Conservation (phyloP, 1,284 basidiomycete genomes). For the Cronartium quercuum region DNA sequence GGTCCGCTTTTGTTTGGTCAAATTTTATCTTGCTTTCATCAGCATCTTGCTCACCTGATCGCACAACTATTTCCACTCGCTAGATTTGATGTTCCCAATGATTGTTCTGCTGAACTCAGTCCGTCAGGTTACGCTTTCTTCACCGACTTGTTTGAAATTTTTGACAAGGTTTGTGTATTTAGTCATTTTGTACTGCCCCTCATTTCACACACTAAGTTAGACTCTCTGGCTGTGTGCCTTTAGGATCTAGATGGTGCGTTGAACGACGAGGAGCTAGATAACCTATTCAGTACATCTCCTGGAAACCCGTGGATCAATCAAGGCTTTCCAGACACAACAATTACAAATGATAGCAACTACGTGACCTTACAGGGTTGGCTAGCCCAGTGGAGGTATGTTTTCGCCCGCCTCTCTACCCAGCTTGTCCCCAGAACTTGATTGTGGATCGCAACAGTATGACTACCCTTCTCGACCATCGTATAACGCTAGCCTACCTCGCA, state of each 20-base stretch:
- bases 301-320: constrained; percentile 84
- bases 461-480: constrained; percentile 82
- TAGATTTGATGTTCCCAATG: constrained; percentile 83
- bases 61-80: constrained; percentile 43
- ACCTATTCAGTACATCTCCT: constrained; percentile 86
- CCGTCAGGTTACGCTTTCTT: constrained; percentile 93
- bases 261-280: constrained; percentile 73
- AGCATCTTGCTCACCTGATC: constrained; percentile 26
- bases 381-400: constrained; percentile 85
- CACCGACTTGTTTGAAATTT: constrained; percentile 92
- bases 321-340: constrained; percentile 81
- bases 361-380: constrained; percentile 96
- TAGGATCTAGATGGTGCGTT: constrained; percentile 93
- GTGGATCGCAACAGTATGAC: constrained; percentile 66
- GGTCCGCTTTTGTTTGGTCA: constrained; percentile 54
- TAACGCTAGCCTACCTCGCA: constrained; percentile 89
- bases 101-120: constrained; percentile 90
- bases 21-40: neutral
- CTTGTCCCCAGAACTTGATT: constrained; percentile 1
- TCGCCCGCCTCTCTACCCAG: neutral
- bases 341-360: constrained; percentile 79
- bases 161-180: constrained; percentile 66
- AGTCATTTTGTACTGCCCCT: neutral
- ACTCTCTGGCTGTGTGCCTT: constrained; percentile 10
- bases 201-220: constrained; percentile 2